Base-by-base conservation (phyloP, 352 stramenopile species). In the Pythium dissotocum region DNA sequence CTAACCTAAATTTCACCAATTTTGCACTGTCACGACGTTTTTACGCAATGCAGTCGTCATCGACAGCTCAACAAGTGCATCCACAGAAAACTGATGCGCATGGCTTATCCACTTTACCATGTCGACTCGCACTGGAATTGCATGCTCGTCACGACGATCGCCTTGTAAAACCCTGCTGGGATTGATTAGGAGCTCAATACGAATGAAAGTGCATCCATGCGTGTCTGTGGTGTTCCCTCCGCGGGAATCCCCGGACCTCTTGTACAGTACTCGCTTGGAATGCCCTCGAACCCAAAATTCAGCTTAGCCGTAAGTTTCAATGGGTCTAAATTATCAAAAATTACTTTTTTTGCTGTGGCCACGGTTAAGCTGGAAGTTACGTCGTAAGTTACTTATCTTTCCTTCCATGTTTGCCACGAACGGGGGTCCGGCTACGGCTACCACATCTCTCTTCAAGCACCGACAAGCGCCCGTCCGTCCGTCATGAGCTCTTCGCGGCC, bases 361-460 rank as follows among this genome's bases (percentile, higher is more conserved):
- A 24, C 21, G 21, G 21, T 24, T 24, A 42, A 0, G 36, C 7
- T 42, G 36, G 7, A 42, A 13, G 7, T 42, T 42, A 42, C 36
- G 36, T 13, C 36, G 36, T 7, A 42, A 42, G 36, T 42, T 42
- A 42, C 36, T 42, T 51, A 51, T 51, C 42, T 51, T 51, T 51
- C 42, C 42, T 51, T 51, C 42, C 42, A 51, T 26, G 14, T 51
- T 6, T 51, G 42, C 42, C 42, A 51, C 42, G 42, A 51, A 51
- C 42, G 42, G 36, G 12, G 36, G 14, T 51, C 42, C 21, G 21
- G 21, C 21, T 24, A 24, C 21, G 21, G 21, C 21, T 24, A 24
- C 21, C 21, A 24, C 21, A 24, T 24, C 36, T 42, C 12, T 42
- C 36, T 42, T 42, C 36, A 42, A 42, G 36, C 36, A 42, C 36